Evolutionary conservation across 495 filamentous ascomycete species (phyloP), one percentile per base, ranked within the genome.

Genomic region (Terfezia boudieri): DNA sequence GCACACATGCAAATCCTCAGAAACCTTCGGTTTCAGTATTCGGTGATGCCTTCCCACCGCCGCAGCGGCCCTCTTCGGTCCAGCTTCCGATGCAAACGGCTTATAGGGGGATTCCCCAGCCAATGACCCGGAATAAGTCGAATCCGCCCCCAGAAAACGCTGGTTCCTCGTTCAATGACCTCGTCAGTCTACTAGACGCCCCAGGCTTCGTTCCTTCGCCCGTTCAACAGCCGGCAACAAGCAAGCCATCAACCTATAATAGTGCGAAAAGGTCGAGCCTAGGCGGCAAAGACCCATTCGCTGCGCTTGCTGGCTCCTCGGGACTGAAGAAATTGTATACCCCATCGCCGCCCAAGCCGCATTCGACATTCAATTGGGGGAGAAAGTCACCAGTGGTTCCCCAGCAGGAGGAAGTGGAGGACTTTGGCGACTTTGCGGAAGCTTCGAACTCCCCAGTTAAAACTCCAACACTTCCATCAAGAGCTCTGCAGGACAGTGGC

Each of bases 81-180:
- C 9, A 49, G 56, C 22, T 48, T 50, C 23, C 38, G 46, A 10
- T 36, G 51, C 23, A 32, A 55, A 36, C 52, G 38, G 16, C 36
- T 51, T 41, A 57, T 36, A 56, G 5, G 52, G 56, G 48, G 56
- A 32, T 32, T 32, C 51, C 26, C 52, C 58, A 52, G 52, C 61
- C 36, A 60, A 66, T 48, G 55, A 56, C 41, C 66, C 67, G 41
- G 59, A 63, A 23, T 5, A 14, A 46, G 14, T 46, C 41, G 41
- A 46, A 46, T 46, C 17, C 41, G 14, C 12, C 8, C 41, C 58
- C 61, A 41, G 51, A 55, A 11, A 56, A 63, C n/a, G 53, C 54
- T 22, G 55, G 58, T 11, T 64, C 62, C 20, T 60, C 61, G 23
- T 65, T 65, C 35, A 62, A 65, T 16, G 62, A 65, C 53, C 57